Evolutionary conservation across 306 rosid genomes (phyloP), one percentile per base, ranked within the genome.

Genomic region (Bauhinia variegata): DNA sequence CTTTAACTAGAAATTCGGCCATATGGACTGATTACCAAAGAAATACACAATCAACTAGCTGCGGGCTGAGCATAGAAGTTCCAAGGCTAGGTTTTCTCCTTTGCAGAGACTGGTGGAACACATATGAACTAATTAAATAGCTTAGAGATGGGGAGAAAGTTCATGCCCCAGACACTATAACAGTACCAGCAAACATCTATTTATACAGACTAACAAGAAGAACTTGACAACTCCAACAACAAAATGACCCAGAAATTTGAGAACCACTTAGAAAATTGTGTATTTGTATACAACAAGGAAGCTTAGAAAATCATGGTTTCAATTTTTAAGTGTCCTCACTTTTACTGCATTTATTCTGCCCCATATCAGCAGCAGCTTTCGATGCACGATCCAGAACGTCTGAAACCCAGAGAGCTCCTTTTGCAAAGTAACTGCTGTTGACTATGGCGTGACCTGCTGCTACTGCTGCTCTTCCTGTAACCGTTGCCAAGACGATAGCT

Each of bases 341-440:
- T 71, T 60, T 74, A 54, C 2, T 23, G 23, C 53, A 16, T 5
- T 15, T 75, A 41, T 65, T 70, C 55, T 59, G 83, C 17, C 96
- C 86, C 53, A 89, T 16, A 64, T 88, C 85, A 37, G 96, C 87
- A 0, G 91, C 77, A 42, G 88, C 88, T 70, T 86, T 87, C 4
- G 90, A 72, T 4, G 92, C 96, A 7, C 92, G 87, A 11, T 32
- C 16, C 75, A 81, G 60, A 77, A 73, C 69, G 57, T 86, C 87
- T 0, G 96, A 91, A 60, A 83, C 85, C 88, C 87, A 85, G 54
- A 75, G 87, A 68, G 97, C 88, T n/a, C 99, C 99, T 75, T 86
- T 93, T 5, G 96, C 86, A 55, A 93, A 88, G 86, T 88, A 89
- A 69, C 75, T 80, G 87, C 99, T 90, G 63, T 85, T 85, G 44